These are phyloP conservation scores for Suillus subalutaceus DNA, from an alignment of 768 basidiomycete species.

Conservation along the genomic window DNA sequence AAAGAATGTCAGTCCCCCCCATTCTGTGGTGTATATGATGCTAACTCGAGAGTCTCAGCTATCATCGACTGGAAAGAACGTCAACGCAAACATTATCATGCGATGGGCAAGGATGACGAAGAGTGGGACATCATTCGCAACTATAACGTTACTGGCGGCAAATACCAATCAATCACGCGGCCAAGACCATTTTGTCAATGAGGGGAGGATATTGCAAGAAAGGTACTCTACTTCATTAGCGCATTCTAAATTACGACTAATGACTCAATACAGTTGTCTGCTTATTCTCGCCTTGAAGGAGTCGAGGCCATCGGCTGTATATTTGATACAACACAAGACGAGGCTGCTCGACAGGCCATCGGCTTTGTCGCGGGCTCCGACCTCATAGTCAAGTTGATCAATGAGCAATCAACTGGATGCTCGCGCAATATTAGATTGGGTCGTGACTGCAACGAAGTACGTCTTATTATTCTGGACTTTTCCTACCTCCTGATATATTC, in stretches of 20 bases:
- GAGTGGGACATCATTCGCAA: background rate
- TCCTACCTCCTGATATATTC: background rate
- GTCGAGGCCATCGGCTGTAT: too few species aligned
- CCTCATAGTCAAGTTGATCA: background rate
- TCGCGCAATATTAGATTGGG: too few species aligned
- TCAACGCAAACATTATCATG: background rate
- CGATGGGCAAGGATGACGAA: background rate
- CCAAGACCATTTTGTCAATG: constrained; percentile 2
- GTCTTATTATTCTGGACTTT: too few species aligned
- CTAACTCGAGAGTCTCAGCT: constrained; percentile 1
- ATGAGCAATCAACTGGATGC: constrained; percentile 1
- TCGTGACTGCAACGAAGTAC: too few species aligned
- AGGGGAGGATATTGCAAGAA: constrained; percentile 3
- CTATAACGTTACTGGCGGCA: background rate
- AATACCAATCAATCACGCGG: background rate
- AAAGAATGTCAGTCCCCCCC: background rate
- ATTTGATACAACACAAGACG: too few species aligned
- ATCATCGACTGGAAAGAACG: background rate
- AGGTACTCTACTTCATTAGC: background rate
- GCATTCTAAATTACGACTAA: background rate
- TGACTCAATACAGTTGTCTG: background rate
- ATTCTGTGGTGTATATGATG: background rate
- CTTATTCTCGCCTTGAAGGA: too few species aligned
- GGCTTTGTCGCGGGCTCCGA: background rate
- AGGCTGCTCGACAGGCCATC: too few species aligned